These are phyloP conservation scores for Boletus rubropictus DNA, from an alignment of 768 basidiomycete genomes.

Conservation along the genomic window DNA sequence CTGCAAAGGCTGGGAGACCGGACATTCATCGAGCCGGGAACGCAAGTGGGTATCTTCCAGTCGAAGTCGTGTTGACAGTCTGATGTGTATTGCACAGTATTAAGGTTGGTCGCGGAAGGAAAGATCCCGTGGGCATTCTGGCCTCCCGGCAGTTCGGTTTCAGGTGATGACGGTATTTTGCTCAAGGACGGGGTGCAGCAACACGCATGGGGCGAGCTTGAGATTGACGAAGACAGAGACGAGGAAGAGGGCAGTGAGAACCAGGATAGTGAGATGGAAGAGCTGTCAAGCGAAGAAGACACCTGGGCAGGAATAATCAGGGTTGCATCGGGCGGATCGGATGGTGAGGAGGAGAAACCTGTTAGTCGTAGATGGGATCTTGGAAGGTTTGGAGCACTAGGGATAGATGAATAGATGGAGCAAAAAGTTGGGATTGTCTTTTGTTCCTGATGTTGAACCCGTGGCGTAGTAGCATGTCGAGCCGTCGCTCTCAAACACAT, in stretches of 20 bases:
- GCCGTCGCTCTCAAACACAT: conserved; percentile 16
- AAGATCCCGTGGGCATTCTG: conserved; percentile 80
- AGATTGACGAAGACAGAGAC: conserved; percentile 29
- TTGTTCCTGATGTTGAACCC: conserved; percentile 22
- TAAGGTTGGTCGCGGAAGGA: conserved; percentile 80
- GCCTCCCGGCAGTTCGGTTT: conserved; percentile 48
- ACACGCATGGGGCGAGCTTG: conserved; percentile 21
- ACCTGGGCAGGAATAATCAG: not conserved
- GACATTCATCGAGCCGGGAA: conserved; percentile 90
- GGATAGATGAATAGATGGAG: conserved; percentile 20
- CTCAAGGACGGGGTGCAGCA: conserved; percentile 33
- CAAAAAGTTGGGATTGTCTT: conserved; percentile 6
- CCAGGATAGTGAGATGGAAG: conserved; percentile 17
- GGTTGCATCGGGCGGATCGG: conserved; percentile 12
- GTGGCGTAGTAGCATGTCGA: conserved; percentile 30
- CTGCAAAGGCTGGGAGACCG: conserved; percentile 85
- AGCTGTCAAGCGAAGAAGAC: conserved; percentile 10
- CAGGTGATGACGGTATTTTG: conserved; percentile 51
- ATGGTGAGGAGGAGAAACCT: conserved; percentile 13
- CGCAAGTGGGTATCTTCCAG: conserved; percentile 53
- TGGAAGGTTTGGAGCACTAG: conserved; percentile 30
- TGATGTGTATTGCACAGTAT: conserved; percentile 41
- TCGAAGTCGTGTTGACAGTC: not conserved
- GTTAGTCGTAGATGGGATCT: conserved; percentile 2
- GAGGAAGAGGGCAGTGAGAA: conserved; percentile 30